Conservation (phyloP, 257 asterid genomes). For the Haberlea rhodopensis region DNA sequence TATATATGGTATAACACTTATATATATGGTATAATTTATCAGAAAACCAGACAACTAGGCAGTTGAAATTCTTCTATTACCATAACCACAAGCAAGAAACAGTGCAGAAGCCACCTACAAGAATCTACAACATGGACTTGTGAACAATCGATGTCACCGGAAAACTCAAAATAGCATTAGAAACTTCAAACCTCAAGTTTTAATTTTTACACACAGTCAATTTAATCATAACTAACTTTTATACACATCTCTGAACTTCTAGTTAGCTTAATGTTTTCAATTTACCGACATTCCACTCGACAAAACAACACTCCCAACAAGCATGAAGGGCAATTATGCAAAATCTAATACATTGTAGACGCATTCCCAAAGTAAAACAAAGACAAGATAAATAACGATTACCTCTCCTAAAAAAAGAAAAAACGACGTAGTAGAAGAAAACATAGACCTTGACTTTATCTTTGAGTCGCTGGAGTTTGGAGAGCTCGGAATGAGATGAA, state of each 20-base stretch:
- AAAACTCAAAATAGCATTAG: conserved; percentile 10
- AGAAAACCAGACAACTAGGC: not conserved
- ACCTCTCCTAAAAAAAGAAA: too few relatives aligned
- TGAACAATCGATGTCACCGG: not conserved
- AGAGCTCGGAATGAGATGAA: conserved; percentile 59
- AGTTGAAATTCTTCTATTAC: too few relatives aligned
- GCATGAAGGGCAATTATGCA: conserved; percentile 6
- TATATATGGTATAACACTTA: too few relatives aligned
- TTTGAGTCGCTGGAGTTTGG: conserved; percentile 60
- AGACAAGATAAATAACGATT: not conserved
- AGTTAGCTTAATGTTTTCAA: conserved; percentile 21
- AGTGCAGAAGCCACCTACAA: conserved; percentile 12
- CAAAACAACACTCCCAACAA: conserved; percentile 16
- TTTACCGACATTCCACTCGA: conserved; percentile 4
- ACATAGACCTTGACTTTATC: conserved; percentile 70
- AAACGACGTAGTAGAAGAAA: not conserved
- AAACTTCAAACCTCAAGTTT: conserved; percentile 7
- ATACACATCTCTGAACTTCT: conserved; percentile 11
- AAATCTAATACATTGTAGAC: not conserved
- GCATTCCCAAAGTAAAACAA: conserved; percentile 11
- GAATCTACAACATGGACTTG: conserved; percentile 7
- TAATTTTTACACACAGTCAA: conserved; percentile 18
- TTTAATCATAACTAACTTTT: conserved; percentile 4
- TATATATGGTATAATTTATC: not conserved
- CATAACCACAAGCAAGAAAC: conserved; percentile 16